phyloP scores from a whole-genome alignment of 106 monocot species.

The Vanilla planifolia region DNA sequence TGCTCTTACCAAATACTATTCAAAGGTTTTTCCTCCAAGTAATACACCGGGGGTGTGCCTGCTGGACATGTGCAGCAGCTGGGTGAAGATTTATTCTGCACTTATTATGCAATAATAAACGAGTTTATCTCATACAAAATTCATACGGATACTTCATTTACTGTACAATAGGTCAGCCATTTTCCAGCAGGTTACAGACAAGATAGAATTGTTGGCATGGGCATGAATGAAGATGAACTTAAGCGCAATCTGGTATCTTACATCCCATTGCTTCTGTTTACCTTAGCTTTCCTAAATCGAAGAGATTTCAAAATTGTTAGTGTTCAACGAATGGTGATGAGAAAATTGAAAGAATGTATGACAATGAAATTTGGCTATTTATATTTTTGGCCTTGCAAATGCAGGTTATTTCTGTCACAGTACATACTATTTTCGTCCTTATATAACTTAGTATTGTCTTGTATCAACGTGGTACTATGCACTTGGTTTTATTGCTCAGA shows the following conservation, averaged over 20 bases:
- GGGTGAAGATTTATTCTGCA: slow-evolving; percentile 41
- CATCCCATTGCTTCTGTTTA: not conserved
- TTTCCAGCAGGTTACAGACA: slow-evolving; percentile 82
- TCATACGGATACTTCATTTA: too few species aligned
- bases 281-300: not conserved
- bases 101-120: not conserved
- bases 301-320: not conserved
- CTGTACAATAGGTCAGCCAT: slow-evolving; percentile 68
- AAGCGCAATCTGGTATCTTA: slow-evolving; percentile 60
- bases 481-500: not conserved
- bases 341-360: too few species aligned
- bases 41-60: slow-evolving; percentile 70
- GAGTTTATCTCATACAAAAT: too few species aligned
- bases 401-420: too few species aligned
- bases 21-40: slow-evolving; percentile 65
- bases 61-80: slow-evolving; percentile 87
- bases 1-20: slow-evolving; percentile 85
- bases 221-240: slow-evolving; percentile 91
- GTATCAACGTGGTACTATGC: too few species aligned
- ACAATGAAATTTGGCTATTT: too few species aligned
- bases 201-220: slow-evolving; percentile 88
- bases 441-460: too few species aligned
- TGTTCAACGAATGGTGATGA: too few species aligned
- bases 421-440: too few species aligned
- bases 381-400: too few species aligned